phyloP scores from a whole-genome alignment of 1,284 basidiomycete species.

The Cutaneotrichosporon sp. region DNA sequence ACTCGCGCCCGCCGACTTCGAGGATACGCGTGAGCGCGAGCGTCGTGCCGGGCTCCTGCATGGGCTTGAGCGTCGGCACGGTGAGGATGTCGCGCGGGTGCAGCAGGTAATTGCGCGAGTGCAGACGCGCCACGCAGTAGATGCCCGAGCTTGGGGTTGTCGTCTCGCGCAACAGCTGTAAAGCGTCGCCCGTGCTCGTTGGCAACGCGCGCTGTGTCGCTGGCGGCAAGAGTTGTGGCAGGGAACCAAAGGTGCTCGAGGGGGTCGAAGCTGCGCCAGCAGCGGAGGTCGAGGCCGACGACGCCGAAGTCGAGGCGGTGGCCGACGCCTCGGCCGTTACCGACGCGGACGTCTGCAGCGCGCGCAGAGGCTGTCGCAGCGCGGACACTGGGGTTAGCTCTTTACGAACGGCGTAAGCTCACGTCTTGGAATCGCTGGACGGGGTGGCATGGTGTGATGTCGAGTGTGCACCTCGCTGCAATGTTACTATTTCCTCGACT shows the following conservation, averaged over 20 bases:
- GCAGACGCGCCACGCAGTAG: conserved; percentile 86
- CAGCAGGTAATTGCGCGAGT: conserved; percentile 80
- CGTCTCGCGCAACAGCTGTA: conserved; percentile 47
- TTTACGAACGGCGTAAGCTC: background rate
- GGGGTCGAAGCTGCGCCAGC: conserved; percentile 9
- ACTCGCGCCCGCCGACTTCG: conserved; percentile 91
- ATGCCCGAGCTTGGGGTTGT: conserved; percentile 60
- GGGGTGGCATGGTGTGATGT: conserved; percentile 18
- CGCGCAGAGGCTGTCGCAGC: conserved; percentile 12
- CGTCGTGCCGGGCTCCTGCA: conserved; percentile 65
- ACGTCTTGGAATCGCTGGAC: conserved; percentile 20
- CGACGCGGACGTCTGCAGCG: conserved; percentile 19
- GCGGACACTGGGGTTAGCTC: too few species aligned
- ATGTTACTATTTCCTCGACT: too few species aligned
- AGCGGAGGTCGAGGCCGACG: conserved; percentile 19
- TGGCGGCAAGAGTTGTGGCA: conserved; percentile 35
- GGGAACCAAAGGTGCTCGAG: conserved; percentile 16
- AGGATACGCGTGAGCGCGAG: conserved; percentile 79
- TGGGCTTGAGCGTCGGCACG: conserved; percentile 68
- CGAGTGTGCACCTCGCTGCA: background rate
- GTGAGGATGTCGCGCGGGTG: conserved; percentile 86
- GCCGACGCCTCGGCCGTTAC: too few species aligned
- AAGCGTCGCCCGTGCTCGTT: conserved; percentile 31
- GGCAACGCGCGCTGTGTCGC: conserved; percentile 23
- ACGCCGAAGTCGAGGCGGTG: conserved; percentile 18